Conservation (phyloP, 495 filamentous ascomycete species). For the Apodospora peruviana region DNA sequence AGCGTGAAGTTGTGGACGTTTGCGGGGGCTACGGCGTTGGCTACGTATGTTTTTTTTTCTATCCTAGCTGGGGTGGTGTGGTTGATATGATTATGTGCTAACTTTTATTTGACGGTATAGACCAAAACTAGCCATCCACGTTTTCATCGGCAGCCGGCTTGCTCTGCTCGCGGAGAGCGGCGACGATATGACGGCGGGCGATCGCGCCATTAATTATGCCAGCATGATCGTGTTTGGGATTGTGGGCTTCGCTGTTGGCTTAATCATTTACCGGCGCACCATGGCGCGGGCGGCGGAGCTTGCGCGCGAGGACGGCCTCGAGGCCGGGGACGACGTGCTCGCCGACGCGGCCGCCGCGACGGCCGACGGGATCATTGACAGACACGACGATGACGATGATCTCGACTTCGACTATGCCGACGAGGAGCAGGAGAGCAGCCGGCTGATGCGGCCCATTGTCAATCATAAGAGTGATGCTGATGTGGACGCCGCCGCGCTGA, state of each 20-base stretch:
- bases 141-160: constrained; percentile 79
- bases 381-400: constrained; percentile 15
- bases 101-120: constrained; percentile 13
- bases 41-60: constrained; percentile 23
- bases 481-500: constrained; percentile 34
- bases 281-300: constrained; percentile 78
- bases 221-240: constrained; percentile 65
- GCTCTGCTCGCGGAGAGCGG: constrained; percentile 62
- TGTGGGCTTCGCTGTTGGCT: constrained; percentile 71
- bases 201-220: constrained; percentile 70
- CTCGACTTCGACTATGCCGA: constrained; percentile 13
- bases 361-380: constrained; percentile 12
- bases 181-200: constrained; percentile 59
- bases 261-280: constrained; percentile 81
- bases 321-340: constrained; percentile 1
- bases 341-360: neutral
- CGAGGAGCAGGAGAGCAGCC: neutral
- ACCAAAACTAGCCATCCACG: constrained; percentile 85
- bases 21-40: constrained; percentile 70
- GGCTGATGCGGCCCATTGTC: constrained; percentile 13
- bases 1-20: constrained; percentile 75
- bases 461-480: constrained; percentile 24
- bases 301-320: constrained; percentile 66
- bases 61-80: neutral
- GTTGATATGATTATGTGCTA: neutral